A percentile compares a stretch with the other conserved stretches of the same genome.
These are phyloP conservation scores for Hammondia hammondi DNA, from an alignment of 169 alveolate species.

Conservation along the genomic window DNA sequence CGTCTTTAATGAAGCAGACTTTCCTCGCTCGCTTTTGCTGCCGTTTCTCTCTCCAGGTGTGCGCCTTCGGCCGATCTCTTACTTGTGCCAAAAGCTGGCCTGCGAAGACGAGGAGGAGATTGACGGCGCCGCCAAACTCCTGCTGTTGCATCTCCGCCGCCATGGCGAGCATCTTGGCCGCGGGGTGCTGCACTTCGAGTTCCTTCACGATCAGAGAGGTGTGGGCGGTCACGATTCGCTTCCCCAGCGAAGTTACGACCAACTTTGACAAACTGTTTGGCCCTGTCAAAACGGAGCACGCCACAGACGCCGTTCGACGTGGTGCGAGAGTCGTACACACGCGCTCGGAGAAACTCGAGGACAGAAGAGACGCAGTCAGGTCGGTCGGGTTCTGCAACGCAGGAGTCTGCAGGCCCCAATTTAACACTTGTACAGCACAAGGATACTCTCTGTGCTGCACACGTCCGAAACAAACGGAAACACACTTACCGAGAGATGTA, in stretches of 20 bases:
- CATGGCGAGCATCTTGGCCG: constrained; percentile 96
- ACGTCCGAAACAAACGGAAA: background rate
- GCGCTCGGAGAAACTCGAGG: background rate
- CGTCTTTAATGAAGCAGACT: background rate
- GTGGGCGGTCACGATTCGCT: constrained; percentile 93
- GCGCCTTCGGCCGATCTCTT: background rate
- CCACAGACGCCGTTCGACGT: background rate
- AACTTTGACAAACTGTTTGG: constrained; percentile 90
- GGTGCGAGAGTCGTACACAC: background rate
- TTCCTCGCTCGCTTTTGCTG: background rate
- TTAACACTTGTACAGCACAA: background rate
- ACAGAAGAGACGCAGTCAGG: background rate
- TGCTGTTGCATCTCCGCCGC: constrained; percentile 94
- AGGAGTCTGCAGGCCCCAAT: no score
- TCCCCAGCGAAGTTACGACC: constrained; percentile 93
- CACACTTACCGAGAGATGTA: constrained; percentile 79
- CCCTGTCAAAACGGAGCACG: constrained; percentile 1
- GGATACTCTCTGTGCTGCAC: background rate
- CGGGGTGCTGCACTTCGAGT: constrained; percentile 99
- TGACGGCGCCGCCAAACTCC: constrained; percentile 98
- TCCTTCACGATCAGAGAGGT: constrained; percentile 93
- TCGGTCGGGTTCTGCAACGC: no score
- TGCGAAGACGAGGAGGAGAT: constrained; percentile 95
- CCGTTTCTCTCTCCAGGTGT: no score
- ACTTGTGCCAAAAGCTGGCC: constrained; percentile 97